Evolutionary conservation across 345 rosid genomes (phyloP).

Genomic region (Gossypium arboreum): DNA sequence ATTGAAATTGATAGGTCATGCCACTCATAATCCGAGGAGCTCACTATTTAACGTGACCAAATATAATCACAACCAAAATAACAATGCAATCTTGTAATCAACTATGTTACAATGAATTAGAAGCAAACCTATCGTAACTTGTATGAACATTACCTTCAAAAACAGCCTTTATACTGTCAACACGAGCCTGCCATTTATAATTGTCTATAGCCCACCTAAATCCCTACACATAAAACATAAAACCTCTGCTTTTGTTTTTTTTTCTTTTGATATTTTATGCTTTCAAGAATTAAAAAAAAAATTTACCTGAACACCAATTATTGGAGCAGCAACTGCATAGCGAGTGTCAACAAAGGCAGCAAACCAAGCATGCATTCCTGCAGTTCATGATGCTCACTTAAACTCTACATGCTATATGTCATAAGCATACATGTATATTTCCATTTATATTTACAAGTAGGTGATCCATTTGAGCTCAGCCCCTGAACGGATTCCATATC

Average conservation of each 20-base stretch:
- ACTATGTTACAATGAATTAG: neutral
- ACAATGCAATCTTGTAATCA: neutral
- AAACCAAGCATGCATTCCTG: constrained; percentile 99
- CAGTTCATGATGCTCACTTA: constrained; percentile 17
- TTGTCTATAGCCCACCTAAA: constrained; percentile 87
- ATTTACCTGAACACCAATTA: constrained; percentile 81
- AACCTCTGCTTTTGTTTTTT: neutral
- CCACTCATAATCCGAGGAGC: neutral
- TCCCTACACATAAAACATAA: constrained; percentile 43
- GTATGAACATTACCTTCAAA: constrained; percentile 62
- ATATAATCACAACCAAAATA: neutral
- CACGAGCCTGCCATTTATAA: constrained; percentile 78
- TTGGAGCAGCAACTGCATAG: constrained; percentile 63
- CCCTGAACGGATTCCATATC: neutral
- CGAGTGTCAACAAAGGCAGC: constrained; percentile 79
- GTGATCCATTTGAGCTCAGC: no score
- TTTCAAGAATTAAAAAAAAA: neutral
- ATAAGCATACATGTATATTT: neutral
- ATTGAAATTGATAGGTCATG: neutral
- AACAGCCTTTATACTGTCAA: constrained; percentile 65
- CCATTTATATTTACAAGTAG: no score
- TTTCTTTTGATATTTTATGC: neutral
- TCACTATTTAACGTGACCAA: neutral
- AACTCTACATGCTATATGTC: neutral
- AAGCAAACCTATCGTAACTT: neutral